Evolutionary conservation across 164 flowering plant species (phyloP).

Genomic region (Euptelea pleiosperma): DNA sequence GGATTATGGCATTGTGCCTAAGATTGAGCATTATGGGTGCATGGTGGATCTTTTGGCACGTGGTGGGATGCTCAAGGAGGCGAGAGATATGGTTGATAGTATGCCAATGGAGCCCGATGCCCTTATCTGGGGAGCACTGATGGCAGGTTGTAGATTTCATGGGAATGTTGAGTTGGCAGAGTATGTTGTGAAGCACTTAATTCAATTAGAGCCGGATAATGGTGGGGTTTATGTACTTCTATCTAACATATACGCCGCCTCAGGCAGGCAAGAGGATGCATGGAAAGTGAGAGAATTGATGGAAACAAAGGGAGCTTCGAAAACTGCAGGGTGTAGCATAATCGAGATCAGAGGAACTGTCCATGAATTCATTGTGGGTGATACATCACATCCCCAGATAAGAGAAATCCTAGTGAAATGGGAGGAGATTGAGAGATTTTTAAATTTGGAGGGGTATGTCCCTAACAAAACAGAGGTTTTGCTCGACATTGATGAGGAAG

Average conservation of each 20-base stretch:
- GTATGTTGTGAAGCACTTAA: slow-evolving; percentile 20
- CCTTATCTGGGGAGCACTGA: slow-evolving; percentile 34
- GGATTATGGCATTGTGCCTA: slow-evolving; percentile 22
- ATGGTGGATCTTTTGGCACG: slow-evolving; percentile 44
- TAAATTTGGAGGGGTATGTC: slow-evolving; percentile 26
- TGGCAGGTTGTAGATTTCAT: slow-evolving; percentile 36
- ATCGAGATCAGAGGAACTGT: slow-evolving; percentile 23
- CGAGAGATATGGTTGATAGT: slow-evolving; percentile 18
- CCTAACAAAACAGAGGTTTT: slow-evolving; percentile 12
- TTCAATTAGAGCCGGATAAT: slow-evolving; percentile 28
- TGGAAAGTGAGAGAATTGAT: slow-evolving; percentile 20
- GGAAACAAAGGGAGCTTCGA: slow-evolving; percentile 17
- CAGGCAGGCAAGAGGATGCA: slow-evolving; percentile 30
- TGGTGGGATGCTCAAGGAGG: slow-evolving; percentile 32
- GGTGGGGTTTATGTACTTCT: slow-evolving; percentile 31
- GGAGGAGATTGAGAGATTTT: slow-evolving; percentile 24
- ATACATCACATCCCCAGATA: slow-evolving; percentile 25
- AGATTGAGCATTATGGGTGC: slow-evolving; percentile 46
- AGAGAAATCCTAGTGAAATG: slow-evolving; percentile 23
- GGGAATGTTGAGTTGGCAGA: slow-evolving; percentile 27
- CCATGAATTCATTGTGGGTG: slow-evolving; percentile 24
- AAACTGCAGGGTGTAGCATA: slow-evolving; percentile 27
- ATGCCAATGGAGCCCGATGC: slow-evolving; percentile 44
- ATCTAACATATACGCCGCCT: slow-evolving; percentile 26
- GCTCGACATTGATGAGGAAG: slow-evolving; percentile 25